Conservation (phyloP, 1,284 basidiomycete species). For the Ceratorhiza oryzae-sativae region DNA sequence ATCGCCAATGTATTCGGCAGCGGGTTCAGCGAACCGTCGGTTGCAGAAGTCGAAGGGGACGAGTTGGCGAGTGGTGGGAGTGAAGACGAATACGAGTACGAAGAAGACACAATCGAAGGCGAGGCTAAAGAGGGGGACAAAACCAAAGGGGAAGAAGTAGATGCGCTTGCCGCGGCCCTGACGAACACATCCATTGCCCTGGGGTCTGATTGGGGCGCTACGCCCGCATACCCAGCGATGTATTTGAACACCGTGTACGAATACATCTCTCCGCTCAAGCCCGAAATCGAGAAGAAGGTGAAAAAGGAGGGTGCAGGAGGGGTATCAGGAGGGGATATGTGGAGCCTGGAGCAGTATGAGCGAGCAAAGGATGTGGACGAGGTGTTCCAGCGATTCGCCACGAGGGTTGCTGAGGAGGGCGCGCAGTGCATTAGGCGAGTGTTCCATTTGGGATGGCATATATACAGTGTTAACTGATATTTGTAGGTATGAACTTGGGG, state of each 20-base stretch:
- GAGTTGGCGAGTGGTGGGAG: constrained; percentile 25
- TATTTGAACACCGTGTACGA: constrained; percentile 77
- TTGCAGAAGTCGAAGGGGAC: constrained; percentile 47
- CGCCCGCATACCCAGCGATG: constrained; percentile 68
- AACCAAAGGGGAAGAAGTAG: constrained; percentile 49
- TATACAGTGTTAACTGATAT: neutral
- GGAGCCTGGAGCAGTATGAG: constrained; percentile 77
- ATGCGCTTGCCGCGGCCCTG: constrained; percentile 53
- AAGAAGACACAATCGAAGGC: neutral
- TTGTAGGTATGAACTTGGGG: constrained; percentile 75
- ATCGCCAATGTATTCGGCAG: constrained; percentile 56
- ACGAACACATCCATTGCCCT: constrained; percentile 47
- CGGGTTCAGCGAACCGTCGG: constrained; percentile 40
- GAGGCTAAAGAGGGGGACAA: neutral
- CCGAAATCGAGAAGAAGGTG: constrained; percentile 31
- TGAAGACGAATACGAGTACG: constrained; percentile 36
- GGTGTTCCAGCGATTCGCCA: constrained; percentile 79
- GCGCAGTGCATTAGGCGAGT: constrained; percentile 78
- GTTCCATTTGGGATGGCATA: constrained; percentile 40
- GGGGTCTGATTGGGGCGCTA: constrained; percentile 58
- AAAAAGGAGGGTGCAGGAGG: constrained; percentile 31
- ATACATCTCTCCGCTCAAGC: constrained; percentile 61
- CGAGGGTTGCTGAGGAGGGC: constrained; percentile 68
- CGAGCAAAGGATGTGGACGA: constrained; percentile 76
- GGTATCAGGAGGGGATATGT: constrained; percentile 49